A percentile compares a stretch with the other conserved stretches of the same genome.
These are phyloP conservation scores for Backusella morwellensis DNA, from an alignment of 192 early-diverging fungal species.

Conservation along the genomic window DNA sequence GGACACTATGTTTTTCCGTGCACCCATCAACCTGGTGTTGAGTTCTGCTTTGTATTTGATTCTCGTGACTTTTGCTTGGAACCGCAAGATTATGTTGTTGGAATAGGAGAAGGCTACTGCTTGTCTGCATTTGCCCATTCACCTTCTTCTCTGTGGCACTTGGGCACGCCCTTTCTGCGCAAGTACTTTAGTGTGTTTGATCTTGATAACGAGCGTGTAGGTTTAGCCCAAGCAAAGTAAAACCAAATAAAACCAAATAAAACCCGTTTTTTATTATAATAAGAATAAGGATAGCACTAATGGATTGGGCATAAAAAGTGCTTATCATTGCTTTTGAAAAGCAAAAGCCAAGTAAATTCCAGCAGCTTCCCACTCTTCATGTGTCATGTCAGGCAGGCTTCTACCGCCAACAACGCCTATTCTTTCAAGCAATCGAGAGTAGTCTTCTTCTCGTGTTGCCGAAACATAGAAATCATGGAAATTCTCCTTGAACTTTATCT, in stretches of 20 bases:
- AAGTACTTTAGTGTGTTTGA: not conserved
- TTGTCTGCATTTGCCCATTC: not conserved
- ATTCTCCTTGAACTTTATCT: conserved; percentile 64
- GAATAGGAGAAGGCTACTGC: not conserved
- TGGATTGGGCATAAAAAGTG: not conserved
- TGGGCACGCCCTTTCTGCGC: not conserved
- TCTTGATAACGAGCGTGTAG: not conserved
- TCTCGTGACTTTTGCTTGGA: not conserved
- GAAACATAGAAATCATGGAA: conserved; percentile 86
- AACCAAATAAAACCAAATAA: not conserved
- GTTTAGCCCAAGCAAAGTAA: not conserved
- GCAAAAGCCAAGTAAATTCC: conserved; percentile 74
- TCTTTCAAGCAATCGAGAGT: conserved; percentile 61
- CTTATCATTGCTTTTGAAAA: conserved; percentile 52
- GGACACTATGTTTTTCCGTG: not conserved
- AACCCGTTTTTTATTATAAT: not conserved
- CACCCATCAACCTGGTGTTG: not conserved
- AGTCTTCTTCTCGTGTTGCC: conserved; percentile 50
- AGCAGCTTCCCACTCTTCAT: conserved; percentile 93
- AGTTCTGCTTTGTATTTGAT: not conserved
- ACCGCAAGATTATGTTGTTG: not conserved
- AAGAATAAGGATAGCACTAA: not conserved
- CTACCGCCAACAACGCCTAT: conserved; percentile 82
- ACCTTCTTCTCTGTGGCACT: not conserved
- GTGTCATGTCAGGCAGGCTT: conserved; percentile 55